Percentiles rank a stretch among this genome's conserved stretches.
Evolutionary conservation across 140 eudicot genomes (phyloP).

Genomic region (Cichorium intybus): DNA sequence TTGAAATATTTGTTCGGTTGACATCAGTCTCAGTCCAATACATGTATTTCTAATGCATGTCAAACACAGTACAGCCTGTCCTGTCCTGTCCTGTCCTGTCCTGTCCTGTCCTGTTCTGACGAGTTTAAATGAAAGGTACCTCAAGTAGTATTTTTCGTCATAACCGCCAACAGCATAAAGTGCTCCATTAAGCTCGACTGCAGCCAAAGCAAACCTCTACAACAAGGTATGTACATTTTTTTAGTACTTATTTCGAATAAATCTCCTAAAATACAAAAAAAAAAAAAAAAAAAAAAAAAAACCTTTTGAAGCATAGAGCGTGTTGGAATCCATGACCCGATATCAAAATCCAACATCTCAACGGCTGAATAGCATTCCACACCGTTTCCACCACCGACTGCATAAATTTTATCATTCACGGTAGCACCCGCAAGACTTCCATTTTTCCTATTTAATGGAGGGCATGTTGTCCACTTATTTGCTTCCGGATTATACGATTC

Average conservation of each 20-base stretch:
- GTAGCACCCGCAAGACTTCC: slow-evolving; percentile 79
- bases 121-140: slow-evolving; percentile 33
- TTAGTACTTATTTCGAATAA: neutral
- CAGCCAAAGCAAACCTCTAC: slow-evolving; percentile 79
- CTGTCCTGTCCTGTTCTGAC: no score
- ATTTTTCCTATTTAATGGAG: slow-evolving; percentile 50
- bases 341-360: slow-evolving; percentile 72
- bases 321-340: slow-evolving; percentile 66
- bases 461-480: slow-evolving; percentile 57
- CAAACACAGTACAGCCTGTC: no score
- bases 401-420: slow-evolving; percentile 58
- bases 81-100: no score
- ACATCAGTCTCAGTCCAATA: no score
- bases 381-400: slow-evolving; percentile 80
- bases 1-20: no score
- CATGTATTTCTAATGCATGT: no score
- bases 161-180: slow-evolving; percentile 87
- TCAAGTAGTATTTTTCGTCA: slow-evolving; percentile 61
- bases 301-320: slow-evolving; percentile 90
- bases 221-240: slow-evolving; percentile 10
- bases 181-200: slow-evolving; percentile 74
- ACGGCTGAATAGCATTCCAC: slow-evolving; percentile 51
- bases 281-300: neutral
- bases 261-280: neutral
- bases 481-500: slow-evolving; percentile 58